Conservation (phyloP, 1,284 basidiomycete species). For the Tilletia walkeri region DNA sequence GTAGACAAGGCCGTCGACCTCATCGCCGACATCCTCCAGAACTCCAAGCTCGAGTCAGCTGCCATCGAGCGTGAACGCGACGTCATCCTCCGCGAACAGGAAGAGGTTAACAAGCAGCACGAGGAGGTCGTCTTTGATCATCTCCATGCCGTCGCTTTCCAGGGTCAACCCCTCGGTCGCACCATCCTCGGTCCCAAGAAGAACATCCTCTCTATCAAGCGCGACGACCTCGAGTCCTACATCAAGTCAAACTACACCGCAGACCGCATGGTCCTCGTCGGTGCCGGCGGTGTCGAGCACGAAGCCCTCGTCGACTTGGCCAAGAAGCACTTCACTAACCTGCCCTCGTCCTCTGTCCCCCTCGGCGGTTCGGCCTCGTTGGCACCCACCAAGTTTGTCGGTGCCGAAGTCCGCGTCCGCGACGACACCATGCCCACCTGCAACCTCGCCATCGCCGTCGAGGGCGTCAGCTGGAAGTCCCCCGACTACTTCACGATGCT, state of each 20-base stretch:
- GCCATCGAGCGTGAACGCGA: conserved; percentile 96
- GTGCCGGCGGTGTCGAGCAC: conserved; percentile 92
- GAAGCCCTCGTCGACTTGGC: conserved; percentile 89
- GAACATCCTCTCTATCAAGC: conserved; percentile 94
- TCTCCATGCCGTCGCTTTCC: conserved; percentile 93
- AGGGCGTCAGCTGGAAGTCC: conserved; percentile 95
- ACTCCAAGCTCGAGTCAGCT: conserved; percentile 83
- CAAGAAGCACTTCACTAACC: conserved; percentile 83
- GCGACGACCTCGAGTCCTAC: conserved; percentile 83
- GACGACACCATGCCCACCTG: conserved; percentile 85
- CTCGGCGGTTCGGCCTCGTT: conserved; percentile 68
- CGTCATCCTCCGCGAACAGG: conserved; percentile 94
- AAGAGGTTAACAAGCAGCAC: conserved; percentile 97
- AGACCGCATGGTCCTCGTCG: conserved; percentile 98
- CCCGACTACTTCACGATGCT: conserved; percentile 99
- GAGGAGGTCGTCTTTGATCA: conserved; percentile 99
- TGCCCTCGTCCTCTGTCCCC: conserved; percentile 83
- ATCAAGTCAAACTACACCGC: conserved; percentile 98
- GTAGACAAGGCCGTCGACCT: conserved; percentile 89
- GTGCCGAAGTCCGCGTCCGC: conserved; percentile 91
- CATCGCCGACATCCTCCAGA: conserved; percentile 96
- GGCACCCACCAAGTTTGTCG: conserved; percentile 73
- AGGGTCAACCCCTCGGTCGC: conserved; percentile 88
- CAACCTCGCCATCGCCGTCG: conserved; percentile 94
- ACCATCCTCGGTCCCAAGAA: conserved; percentile 96